Evolutionary conservation across 2,329 filamentous ascomycete species (phyloP).

Genomic region (Phyllosticta citriasiana): DNA sequence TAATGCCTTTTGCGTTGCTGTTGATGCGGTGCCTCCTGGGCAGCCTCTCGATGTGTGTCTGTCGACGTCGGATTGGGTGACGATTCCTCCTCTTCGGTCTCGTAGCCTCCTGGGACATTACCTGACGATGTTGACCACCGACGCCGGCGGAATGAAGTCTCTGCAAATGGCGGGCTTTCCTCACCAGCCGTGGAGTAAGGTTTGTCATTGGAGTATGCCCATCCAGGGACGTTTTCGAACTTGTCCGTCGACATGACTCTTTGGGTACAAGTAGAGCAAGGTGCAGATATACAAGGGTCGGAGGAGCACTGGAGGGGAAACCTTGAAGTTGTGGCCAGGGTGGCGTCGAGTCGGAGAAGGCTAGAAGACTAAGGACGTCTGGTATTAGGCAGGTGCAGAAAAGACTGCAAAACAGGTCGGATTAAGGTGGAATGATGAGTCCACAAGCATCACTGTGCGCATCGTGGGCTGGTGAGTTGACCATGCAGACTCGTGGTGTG

Average conservation of each 20-base stretch:
- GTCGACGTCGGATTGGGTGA: conserved; percentile 1
- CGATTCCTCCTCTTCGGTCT: conserved; percentile 11
- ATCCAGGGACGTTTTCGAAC: conserved; percentile 31
- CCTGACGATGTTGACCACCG: background rate
- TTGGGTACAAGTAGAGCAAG: background rate
- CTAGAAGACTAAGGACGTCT: background rate
- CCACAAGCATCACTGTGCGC: conserved; percentile 4
- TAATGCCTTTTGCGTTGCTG: conserved; percentile 38
- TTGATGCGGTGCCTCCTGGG: background rate
- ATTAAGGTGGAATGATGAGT: background rate
- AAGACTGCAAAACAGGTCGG: background rate
- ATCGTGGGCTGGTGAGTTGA: conserved; percentile 1
- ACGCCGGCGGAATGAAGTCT: background rate
- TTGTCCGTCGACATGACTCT: conserved; percentile 31
- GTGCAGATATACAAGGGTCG: background rate
- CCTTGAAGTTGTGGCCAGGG: background rate
- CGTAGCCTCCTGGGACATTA: conserved; percentile 6
- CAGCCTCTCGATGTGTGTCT: background rate
- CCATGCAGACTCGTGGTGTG: background rate
- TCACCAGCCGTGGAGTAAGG: background rate
- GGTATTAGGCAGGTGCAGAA: background rate
- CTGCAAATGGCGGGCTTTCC: background rate
- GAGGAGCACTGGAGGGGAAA: background rate
- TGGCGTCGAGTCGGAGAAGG: background rate
- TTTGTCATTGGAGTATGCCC: conserved; percentile 25